phyloP scores from a whole-genome alignment of 2,329 filamentous ascomycete genomes.

The Phyllosticta citrichinensis region DNA sequence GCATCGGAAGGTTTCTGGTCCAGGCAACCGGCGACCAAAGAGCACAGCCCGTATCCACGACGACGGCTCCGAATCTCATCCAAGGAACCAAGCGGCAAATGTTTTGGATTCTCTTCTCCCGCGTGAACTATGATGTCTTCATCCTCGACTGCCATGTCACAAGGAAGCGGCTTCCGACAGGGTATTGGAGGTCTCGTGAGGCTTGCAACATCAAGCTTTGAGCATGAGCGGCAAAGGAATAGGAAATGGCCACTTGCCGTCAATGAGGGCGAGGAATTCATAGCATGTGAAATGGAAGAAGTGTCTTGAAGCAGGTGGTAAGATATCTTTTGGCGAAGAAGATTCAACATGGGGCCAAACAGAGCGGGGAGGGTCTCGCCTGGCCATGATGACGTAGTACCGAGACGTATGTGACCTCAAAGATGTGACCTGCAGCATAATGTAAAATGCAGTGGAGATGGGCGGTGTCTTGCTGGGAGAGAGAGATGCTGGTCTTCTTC shows the following conservation, averaged over 20 bases:
- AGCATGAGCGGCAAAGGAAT: neutral
- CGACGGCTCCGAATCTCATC: neutral
- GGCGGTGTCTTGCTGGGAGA: too few relatives aligned
- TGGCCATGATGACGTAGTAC: too few relatives aligned
- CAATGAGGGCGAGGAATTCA: neutral
- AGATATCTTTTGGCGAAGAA: too few relatives aligned
- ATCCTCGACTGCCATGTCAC: neutral
- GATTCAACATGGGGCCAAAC: too few relatives aligned
- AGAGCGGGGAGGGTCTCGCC: too few relatives aligned
- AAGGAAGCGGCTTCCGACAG: neutral
- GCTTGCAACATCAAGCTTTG: neutral
- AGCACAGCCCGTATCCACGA: neutral
- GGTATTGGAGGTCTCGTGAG: neutral
- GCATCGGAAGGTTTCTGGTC: neutral
- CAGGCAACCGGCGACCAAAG: neutral
- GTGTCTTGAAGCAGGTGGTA: too few relatives aligned
- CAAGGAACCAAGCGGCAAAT: neutral
- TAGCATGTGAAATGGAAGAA: too few relatives aligned
- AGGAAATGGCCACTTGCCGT: neutral
- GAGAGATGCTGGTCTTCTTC: too few relatives aligned
- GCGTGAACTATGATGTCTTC: neutral
- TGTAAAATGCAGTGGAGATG: too few relatives aligned
- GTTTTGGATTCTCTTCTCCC: neutral
- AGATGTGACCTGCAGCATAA: too few relatives aligned
- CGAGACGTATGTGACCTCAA: too few relatives aligned